Evolutionary conservation across 2,329 filamentous ascomycete species (phyloP).

Genomic region (Botrytis squamosa): DNA sequence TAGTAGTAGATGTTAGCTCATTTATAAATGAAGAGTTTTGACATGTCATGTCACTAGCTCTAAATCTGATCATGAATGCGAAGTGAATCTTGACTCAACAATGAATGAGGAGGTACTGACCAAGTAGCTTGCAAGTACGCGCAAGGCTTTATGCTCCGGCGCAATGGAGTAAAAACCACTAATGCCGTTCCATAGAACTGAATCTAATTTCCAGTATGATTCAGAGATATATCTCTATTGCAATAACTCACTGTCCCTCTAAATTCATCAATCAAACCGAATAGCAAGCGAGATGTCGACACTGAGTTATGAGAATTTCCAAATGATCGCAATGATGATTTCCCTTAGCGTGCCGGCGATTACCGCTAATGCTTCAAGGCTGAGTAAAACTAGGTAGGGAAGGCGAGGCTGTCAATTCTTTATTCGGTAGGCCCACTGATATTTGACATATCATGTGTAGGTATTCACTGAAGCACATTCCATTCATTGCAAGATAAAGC

Average conservation of each 20-base stretch:
- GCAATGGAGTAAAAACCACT: constrained; percentile 20
- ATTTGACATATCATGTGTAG: neutral
- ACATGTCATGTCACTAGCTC: neutral
- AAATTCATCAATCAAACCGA: neutral
- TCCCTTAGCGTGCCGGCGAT: constrained; percentile 20
- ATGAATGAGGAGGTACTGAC: constrained; percentile 14
- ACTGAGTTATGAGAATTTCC: constrained; percentile 20
- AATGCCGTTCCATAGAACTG: constrained; percentile 21
- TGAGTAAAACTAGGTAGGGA: neutral
- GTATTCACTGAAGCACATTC: neutral
- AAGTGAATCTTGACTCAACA: neutral
- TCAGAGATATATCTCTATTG: neutral
- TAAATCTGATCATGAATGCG: neutral
- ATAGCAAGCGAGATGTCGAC: neutral
- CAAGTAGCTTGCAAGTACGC: constrained; percentile 19
- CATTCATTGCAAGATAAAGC: neutral
- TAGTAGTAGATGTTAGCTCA: neutral
- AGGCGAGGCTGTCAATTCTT: constrained; percentile 4
- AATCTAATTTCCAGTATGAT: constrained; percentile 12
- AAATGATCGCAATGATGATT: constrained; percentile 24
- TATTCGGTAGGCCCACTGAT: neutral
- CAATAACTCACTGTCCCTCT: neutral
- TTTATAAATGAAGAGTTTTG: neutral
- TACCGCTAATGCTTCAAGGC: constrained; percentile 14
- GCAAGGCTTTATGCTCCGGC: constrained; percentile 23